A percentile compares a stretch with the other conserved stretches of the same genome.
Conservation (phyloP, 495 filamentous ascomycete species). For the Daldinia caldariorum region DNA sequence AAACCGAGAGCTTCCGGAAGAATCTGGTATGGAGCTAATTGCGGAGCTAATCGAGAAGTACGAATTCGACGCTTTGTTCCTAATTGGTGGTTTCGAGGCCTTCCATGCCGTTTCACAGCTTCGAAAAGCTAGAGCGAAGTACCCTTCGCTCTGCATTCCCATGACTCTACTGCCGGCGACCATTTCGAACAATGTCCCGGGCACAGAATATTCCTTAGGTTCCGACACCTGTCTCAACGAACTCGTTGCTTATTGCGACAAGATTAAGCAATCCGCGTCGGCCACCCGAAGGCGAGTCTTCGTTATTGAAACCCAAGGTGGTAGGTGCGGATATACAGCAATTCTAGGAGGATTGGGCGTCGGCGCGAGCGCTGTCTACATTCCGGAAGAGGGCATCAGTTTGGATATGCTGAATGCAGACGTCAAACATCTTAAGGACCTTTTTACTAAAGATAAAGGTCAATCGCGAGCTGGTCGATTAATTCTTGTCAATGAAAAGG, state of each 20-base stretch:
- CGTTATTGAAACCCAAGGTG: slow-evolving; percentile 97
- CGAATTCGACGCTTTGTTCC: slow-evolving; percentile 88
- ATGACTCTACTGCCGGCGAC: slow-evolving; percentile 95
- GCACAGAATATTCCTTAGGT: slow-evolving; percentile 95
- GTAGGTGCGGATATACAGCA: slow-evolving; percentile 92
- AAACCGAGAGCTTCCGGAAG: slow-evolving; percentile 88
- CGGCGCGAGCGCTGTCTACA: slow-evolving; percentile 95
- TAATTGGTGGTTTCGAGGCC: slow-evolving; percentile 96
- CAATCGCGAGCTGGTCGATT: slow-evolving; percentile 92
- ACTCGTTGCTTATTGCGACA: slow-evolving; percentile 95
- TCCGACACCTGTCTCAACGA: slow-evolving; percentile 98
- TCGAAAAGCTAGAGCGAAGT: slow-evolving; percentile 78
- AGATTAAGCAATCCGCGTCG: slow-evolving; percentile 95
- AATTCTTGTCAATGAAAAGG: slow-evolving; percentile 93
- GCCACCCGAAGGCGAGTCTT: slow-evolving; percentile 93
- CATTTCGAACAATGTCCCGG: slow-evolving; percentile 97
- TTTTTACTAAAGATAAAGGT: slow-evolving; percentile 86
- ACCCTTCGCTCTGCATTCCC: slow-evolving; percentile 88
- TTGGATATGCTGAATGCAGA: slow-evolving; percentile 92
- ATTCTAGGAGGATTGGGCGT: slow-evolving; percentile 89
- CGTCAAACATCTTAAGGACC: slow-evolving; percentile 87
- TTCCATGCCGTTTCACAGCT: slow-evolving; percentile 92
- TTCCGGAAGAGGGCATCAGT: slow-evolving; percentile 94
- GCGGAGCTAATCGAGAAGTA: slow-evolving; percentile 86
- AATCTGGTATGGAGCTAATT: slow-evolving; percentile 83